phyloP scores from a whole-genome alignment of 2,329 filamentous ascomycete species.

The Penicillium sp. region DNA sequence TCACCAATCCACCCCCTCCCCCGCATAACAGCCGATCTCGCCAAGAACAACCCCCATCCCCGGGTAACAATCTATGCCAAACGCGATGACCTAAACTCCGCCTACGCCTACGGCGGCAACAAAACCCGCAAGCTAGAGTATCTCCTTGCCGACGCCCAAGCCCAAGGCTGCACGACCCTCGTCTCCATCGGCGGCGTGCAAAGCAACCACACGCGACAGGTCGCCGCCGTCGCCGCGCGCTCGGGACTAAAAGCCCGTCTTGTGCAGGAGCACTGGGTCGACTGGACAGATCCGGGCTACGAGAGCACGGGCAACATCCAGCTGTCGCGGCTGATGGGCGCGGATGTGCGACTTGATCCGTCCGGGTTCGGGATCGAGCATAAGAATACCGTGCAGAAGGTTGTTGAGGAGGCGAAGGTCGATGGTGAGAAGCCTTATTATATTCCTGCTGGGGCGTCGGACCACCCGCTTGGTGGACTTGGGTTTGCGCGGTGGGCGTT shows the following conservation, averaged over 20 bases:
- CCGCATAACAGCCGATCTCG: constrained; percentile 61
- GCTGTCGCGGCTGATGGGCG: constrained; percentile 65
- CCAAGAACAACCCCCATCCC: constrained; percentile 33
- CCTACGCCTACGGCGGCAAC: constrained; percentile 66
- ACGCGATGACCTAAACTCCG: constrained; percentile 68
- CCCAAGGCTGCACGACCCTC: constrained; percentile 58
- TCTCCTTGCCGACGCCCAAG: constrained; percentile 61
- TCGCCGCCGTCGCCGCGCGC: constrained; percentile 60
- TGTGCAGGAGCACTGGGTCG: constrained; percentile 68
- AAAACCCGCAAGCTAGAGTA: constrained; percentile 71
- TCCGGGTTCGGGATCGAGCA: constrained; percentile 67
- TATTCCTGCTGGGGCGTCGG: constrained; percentile 68
- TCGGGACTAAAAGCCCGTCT: constrained; percentile 52
- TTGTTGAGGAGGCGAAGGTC: constrained; percentile 53
- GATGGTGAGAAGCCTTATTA: constrained; percentile 64
- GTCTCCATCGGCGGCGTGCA: constrained; percentile 67
- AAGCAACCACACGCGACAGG: constrained; percentile 67
- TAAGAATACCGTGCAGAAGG: constrained; percentile 57
- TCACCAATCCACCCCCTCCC: constrained; percentile 67
- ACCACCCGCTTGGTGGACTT: constrained; percentile 67
- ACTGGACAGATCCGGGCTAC: constrained; percentile 59
- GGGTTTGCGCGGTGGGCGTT: constrained; percentile 71
- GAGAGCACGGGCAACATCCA: constrained; percentile 69
- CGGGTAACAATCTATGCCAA: constrained; percentile 66
- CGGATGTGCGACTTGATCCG: constrained; percentile 59